These are phyloP conservation scores for Lophiotrema nucula DNA, from an alignment of 495 filamentous ascomycete species.

Conservation along the genomic window DNA sequence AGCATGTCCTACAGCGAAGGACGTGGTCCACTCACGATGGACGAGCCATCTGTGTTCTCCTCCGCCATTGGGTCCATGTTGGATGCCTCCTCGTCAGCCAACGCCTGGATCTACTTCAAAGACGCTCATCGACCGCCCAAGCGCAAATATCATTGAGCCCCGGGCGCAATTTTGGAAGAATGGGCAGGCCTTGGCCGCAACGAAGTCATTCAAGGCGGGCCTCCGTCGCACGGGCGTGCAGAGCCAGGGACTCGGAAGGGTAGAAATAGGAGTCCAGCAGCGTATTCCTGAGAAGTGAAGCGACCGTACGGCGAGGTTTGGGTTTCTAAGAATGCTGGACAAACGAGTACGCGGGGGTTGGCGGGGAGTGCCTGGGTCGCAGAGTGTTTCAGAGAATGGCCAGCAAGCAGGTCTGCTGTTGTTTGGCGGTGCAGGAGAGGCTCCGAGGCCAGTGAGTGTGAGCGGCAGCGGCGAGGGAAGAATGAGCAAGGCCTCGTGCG, in stretches of 20 bases:
- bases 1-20: background rate
- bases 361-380: slow-evolving; percentile 12
- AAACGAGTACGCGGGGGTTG: slow-evolving; percentile 4
- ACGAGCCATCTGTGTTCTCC: slow-evolving; percentile 56
- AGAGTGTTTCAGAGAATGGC: slow-evolving; percentile 24
- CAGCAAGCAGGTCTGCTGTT: background rate
- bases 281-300: too few species aligned
- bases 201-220: background rate
- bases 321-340: slow-evolving; percentile 20
- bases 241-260: too few species aligned
- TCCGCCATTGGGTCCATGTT: slow-evolving; percentile 32
- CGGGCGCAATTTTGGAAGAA: slow-evolving; percentile 13
- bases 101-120: slow-evolving; percentile 24
- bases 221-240: background rate
- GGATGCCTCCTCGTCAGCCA: slow-evolving; percentile 23
- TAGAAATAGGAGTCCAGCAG: too few species aligned
- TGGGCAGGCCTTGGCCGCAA: background rate
- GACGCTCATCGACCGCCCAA: slow-evolving; percentile 25
- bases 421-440: too few species aligned
- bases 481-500: background rate
- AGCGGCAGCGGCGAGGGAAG: background rate
- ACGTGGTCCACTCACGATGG: slow-evolving; percentile 58
- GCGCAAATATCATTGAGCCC: slow-evolving; percentile 23
- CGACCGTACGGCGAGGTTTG: background rate
- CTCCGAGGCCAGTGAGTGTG: background rate